Conservation (phyloP, 192 early-diverging fungal genomes). For the Chytriomyces confervae region DNA sequence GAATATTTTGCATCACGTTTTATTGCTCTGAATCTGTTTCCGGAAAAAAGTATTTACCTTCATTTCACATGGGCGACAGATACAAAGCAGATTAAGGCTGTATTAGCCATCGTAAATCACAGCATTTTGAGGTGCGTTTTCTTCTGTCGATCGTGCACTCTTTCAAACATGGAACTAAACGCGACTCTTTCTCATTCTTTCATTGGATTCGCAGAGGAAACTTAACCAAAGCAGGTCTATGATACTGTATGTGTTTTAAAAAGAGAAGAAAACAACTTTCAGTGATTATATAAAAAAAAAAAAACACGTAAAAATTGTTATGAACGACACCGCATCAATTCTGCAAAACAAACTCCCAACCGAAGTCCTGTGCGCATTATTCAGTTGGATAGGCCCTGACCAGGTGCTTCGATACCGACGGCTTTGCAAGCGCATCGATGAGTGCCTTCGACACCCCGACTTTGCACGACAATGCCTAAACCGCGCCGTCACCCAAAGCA, state of each 20-base stretch:
- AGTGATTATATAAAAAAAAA: no score
- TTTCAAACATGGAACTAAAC: not conserved
- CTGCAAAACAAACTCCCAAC: no score
- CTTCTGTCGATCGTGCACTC: not conserved
- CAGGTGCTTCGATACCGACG: no score
- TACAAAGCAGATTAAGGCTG: conserved; percentile 60
- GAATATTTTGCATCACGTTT: conserved; percentile 56
- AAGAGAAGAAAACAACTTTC: no score
- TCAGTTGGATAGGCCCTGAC: no score
- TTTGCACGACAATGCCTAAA: no score
- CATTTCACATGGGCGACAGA: conserved; percentile 71
- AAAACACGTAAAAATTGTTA: no score
- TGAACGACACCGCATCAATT: no score
- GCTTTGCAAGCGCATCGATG: no score
- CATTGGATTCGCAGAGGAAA: conserved; percentile 1
- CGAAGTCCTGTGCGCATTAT: no score
- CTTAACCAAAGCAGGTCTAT: conserved; percentile 32
- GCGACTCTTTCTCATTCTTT: not conserved
- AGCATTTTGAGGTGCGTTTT: conserved; percentile 39
- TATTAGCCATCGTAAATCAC: conserved; percentile 41
- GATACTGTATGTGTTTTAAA: not conserved
- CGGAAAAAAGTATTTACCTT: conserved; percentile 59
- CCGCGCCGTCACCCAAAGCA: no score
- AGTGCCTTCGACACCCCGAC: no score
- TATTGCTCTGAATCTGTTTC: conserved; percentile 45